phyloP scores from a whole-genome alignment of 345 rosid species.

The Populus euphratica region DNA sequence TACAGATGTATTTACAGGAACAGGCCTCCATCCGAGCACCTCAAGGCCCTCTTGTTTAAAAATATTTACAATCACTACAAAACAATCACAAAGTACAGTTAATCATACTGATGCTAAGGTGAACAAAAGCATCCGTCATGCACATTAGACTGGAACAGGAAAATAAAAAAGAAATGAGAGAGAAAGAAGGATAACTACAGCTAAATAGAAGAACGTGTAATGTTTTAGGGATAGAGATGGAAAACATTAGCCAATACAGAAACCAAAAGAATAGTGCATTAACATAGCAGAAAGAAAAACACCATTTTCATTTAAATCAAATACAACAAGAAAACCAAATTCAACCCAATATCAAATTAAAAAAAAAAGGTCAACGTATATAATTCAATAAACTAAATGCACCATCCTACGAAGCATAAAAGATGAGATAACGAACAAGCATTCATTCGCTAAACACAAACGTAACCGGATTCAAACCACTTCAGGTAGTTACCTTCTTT shows the following conservation, averaged over 20 bases:
- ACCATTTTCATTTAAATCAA: not conserved
- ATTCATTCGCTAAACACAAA: not conserved
- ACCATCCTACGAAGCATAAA: not conserved
- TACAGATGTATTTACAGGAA: slow-evolving; percentile 75
- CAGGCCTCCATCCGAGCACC: slow-evolving; percentile 95
- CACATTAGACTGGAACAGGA: not conserved
- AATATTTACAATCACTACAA: slow-evolving; percentile 64
- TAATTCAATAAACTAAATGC: not conserved
- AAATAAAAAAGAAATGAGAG: not conserved
- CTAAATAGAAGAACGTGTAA: not conserved
- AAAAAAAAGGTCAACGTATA: not conserved
- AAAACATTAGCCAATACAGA: not conserved
- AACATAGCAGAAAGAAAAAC: not conserved
- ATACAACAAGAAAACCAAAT: not conserved
- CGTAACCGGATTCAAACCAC: slow-evolving; percentile 1
- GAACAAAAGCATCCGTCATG: not conserved
- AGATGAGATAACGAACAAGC: slow-evolving; percentile 5
- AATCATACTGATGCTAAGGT: slow-evolving; percentile 21
- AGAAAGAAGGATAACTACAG: not conserved
- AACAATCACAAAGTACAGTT: slow-evolving; percentile 18
- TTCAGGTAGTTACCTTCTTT: slow-evolving; percentile 58
- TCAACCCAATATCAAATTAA: not conserved
- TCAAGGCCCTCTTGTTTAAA: slow-evolving; percentile 93
- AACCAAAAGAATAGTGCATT: not conserved
- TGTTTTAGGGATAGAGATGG: not conserved